phyloP scores from a whole-genome alignment of 1,139 yeast genomes.

The Arxiozyma heterogenica region DNA sequence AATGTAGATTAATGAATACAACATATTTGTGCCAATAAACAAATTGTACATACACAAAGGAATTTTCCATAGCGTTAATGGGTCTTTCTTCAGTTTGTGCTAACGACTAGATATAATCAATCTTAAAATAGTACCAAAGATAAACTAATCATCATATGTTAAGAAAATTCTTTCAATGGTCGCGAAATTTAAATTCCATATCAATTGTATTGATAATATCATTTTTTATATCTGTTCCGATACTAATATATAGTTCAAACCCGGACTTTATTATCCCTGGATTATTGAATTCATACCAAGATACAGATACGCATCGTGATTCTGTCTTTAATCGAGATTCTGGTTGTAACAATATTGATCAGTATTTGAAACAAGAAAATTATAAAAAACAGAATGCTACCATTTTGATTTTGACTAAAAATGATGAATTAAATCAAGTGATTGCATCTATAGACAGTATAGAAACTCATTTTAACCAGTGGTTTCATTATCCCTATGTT shows the following conservation, averaged over 20 bases:
- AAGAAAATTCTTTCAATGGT: neutral
- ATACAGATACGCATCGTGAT: slow-evolving; percentile 23
- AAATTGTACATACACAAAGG: neutral
- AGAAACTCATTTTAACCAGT: slow-evolving; percentile 81
- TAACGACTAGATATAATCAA: neutral
- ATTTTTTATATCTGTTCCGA: slow-evolving; percentile 5
- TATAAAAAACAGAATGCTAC: slow-evolving; percentile 56
- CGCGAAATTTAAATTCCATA: slow-evolving; percentile 5
- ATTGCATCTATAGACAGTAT: slow-evolving; percentile 57
- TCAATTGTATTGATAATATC: slow-evolving; percentile 4
- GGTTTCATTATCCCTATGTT: slow-evolving; percentile 86
- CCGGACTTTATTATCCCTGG: neutral
- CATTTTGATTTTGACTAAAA: slow-evolving; percentile 73
- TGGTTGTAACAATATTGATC: slow-evolving; percentile 41
- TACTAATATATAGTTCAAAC: slow-evolving; percentile 4
- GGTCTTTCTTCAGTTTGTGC: neutral
- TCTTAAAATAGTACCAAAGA: neutral
- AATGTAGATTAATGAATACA: neutral
- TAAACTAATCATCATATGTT: neutral
- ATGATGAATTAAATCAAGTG: slow-evolving; percentile 63
- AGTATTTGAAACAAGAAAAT: slow-evolving; percentile 31
- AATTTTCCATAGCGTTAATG: no score
- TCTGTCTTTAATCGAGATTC: slow-evolving; percentile 32
- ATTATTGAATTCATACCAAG: slow-evolving; percentile 12
- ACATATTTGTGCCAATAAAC: no score